Percentiles rank a stretch among this genome's conserved stretches.
Evolutionary conservation across 2,329 filamentous ascomycete species (phyloP).

Genomic region (Calonectria hongkongensis): DNA sequence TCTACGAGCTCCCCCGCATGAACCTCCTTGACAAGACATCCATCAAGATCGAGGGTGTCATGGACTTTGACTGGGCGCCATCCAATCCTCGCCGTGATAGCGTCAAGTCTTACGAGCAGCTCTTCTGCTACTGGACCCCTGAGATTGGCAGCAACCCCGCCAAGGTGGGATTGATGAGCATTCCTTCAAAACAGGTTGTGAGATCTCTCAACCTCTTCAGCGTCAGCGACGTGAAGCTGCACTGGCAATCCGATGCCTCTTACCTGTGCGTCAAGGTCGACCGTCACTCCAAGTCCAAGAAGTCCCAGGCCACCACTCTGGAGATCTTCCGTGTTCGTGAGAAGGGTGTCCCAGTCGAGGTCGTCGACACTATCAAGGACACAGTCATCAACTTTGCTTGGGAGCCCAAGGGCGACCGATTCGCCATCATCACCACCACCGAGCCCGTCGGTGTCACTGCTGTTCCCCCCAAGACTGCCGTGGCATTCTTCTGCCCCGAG

Average conservation of each 20-base stretch:
- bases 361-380: conserved; percentile 98
- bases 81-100: conserved; percentile 87
- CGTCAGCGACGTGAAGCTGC: conserved; percentile 96
- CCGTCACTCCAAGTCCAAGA: conserved; percentile 99
- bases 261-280: conserved; percentile 99
- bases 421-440: conserved; percentile 96
- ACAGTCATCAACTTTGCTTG: conserved; percentile 99
- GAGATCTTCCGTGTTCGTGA: conserved; percentile 98
- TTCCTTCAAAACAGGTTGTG: conserved; percentile 95
- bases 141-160: conserved; percentile 98
- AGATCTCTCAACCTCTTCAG: conserved; percentile 98
- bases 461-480: conserved; percentile 93
- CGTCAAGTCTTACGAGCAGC: conserved; percentile 93
- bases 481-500: conserved; percentile 97
- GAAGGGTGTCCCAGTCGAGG: conserved; percentile 98
- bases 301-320: conserved; percentile 95
- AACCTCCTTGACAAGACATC: conserved; percentile 91
- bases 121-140: conserved; percentile 99
- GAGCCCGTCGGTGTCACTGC: conserved; percentile 87
- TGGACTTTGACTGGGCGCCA: conserved; percentile 99
- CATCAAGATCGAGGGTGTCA: conserved; percentile 96
- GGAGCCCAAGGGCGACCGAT: conserved; percentile 98
- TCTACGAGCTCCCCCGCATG: conserved; percentile 94
- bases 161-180: conserved; percentile 96
- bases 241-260: conserved; percentile 96